A percentile compares a stretch with the other conserved stretches of the same genome.
phyloP scores from a whole-genome alignment of 257 asterid species.

The Apocynum venetum region DNA sequence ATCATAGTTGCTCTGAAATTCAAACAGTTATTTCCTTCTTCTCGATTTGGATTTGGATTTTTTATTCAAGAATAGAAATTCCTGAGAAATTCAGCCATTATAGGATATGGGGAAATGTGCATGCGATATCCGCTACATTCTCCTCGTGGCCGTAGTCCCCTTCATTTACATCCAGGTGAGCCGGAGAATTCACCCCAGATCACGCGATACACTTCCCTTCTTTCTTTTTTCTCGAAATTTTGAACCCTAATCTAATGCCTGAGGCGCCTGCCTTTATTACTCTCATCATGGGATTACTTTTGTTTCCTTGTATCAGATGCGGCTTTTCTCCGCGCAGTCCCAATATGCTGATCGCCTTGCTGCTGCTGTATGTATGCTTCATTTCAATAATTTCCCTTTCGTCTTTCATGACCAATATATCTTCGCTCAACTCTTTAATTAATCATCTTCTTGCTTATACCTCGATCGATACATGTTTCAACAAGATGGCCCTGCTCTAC shows the following conservation, averaged over 20 bases:
- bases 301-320: conserved; percentile 53
- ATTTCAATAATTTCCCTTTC: neutral
- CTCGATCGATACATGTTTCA: neutral
- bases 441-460: neutral
- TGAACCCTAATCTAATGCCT: neutral
- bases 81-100: neutral
- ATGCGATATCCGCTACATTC: conserved; percentile 71
- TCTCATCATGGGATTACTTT: conserved; percentile 15
- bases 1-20: neutral
- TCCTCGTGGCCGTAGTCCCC: conserved; percentile 60
- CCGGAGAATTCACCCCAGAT: neutral
- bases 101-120: conserved; percentile 34
- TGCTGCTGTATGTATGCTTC: conserved; percentile 65
- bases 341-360: conserved; percentile 87
- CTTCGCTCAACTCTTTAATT: too few relatives aligned
- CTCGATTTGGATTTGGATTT: neutral
- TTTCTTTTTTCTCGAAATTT: neutral
- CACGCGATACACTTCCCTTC: neutral
- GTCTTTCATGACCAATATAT: neutral
- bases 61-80: too few relatives aligned
- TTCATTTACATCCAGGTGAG: conserved; percentile 82
- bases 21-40: neutral
- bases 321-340: conserved; percentile 83
- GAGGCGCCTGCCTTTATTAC: neutral
- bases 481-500: neutral